Percentiles rank a stretch among this genome's conserved stretches.
Evolutionary conservation across 2,329 filamentous ascomycete species (phyloP).

Genomic region (Cladosporium sp.): DNA sequence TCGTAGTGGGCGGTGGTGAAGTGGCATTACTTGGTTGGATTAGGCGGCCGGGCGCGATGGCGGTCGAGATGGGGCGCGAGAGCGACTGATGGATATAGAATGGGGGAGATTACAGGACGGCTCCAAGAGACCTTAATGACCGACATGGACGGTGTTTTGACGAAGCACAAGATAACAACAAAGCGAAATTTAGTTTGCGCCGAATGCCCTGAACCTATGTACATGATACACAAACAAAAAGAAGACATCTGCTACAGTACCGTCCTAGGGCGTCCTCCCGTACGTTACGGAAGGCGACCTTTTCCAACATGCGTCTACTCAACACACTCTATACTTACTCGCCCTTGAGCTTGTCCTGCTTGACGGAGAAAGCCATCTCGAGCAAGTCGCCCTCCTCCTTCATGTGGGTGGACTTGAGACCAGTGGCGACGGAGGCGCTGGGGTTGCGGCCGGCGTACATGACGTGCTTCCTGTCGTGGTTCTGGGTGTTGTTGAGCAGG

Average conservation of each 20-base stretch:
- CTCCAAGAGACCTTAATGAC: neutral
- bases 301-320: constrained; percentile 1
- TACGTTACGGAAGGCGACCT: neutral
- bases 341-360: constrained; percentile 61
- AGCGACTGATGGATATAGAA: no score
- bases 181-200: constrained; percentile 5
- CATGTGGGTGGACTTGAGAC: constrained; percentile 77
- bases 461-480: constrained; percentile 91
- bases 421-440: constrained; percentile 88
- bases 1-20: no score
- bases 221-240: constrained; percentile 7
- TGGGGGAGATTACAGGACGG: no score
- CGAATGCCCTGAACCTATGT: constrained; percentile 9
- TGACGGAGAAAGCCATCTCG: constrained; percentile 55
- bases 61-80: no score
- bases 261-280: no score
- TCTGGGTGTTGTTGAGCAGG: constrained; percentile 81
- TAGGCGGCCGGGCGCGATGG: no score
- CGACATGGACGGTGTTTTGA: neutral
- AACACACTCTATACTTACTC: constrained; percentile 38
- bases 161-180: neutral
- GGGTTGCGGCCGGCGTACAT: constrained; percentile 95
- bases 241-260: no score
- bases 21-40: no score
- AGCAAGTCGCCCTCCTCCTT: constrained; percentile 90